phyloP scores from a whole-genome alignment of 305 asterid species.

The Fraxinus floribunda region DNA sequence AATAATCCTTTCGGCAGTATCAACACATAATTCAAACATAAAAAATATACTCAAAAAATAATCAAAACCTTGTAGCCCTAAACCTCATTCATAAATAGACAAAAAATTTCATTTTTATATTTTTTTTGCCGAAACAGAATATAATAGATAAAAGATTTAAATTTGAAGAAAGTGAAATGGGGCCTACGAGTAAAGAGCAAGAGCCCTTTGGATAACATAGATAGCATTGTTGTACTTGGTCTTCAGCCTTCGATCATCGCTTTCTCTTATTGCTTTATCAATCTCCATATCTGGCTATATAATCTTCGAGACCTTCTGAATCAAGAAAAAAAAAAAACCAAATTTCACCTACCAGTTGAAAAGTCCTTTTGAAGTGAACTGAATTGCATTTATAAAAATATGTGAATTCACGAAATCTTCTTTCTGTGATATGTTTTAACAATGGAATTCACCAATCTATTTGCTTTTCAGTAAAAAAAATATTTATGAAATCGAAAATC shows the following conservation, averaged over 20 bases:
- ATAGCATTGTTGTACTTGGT: constrained; percentile 80
- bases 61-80: not conserved
- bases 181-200: constrained; percentile 85
- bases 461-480: not conserved
- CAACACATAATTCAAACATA: not conserved
- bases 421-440: not conserved
- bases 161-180: not conserved
- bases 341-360: not conserved
- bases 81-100: not conserved
- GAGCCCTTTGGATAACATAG: constrained; percentile 76
- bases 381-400: not conserved
- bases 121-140: not conserved
- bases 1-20: not conserved
- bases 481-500: not conserved
- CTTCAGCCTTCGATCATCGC: constrained; percentile 75
- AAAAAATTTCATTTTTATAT: not conserved
- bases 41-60: not conserved
- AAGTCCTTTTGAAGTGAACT: not conserved
- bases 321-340: not conserved
- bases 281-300: constrained; percentile 62
- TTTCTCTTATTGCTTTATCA: constrained; percentile 58
- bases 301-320: constrained; percentile 30
- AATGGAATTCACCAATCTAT: not conserved
- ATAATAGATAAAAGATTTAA: not conserved
- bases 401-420: not conserved